These are phyloP conservation scores for Amanita exitialis DNA, from an alignment of 768 basidiomycete genomes.

Conservation along the genomic window DNA sequence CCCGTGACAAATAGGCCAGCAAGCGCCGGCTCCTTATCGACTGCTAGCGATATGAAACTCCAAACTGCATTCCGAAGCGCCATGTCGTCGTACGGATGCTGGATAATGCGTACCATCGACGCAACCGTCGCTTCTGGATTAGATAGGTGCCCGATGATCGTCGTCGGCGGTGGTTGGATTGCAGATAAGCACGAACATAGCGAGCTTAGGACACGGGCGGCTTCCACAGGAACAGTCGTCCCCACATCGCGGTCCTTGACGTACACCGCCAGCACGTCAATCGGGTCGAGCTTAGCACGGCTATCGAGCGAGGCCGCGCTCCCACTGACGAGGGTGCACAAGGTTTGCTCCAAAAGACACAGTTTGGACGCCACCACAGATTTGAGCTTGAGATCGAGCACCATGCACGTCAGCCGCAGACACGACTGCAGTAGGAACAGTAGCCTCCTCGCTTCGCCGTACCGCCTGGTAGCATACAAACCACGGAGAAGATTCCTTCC, in stretches of 20 bases:
- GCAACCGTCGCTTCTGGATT: conserved; percentile 66
- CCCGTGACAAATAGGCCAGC: conserved; percentile 73
- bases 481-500: conserved; percentile 48
- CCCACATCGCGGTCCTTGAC: conserved; percentile 60
- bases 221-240: conserved; percentile 48
- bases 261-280: conserved; percentile 65
- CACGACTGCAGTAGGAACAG: conserved; percentile 62
- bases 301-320: conserved; percentile 34
- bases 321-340: conserved; percentile 54
- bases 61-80: conserved; percentile 67
- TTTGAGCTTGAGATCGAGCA: conserved; percentile 57
- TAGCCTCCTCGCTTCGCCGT: conserved; percentile 59
- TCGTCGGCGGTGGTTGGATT: conserved; percentile 52
- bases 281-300: conserved; percentile 50
- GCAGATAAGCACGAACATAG: conserved; percentile 57
- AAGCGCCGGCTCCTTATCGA: conserved; percentile 82
- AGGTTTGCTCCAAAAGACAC: conserved; percentile 66
- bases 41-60: conserved; percentile 72
- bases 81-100: conserved; percentile 74
- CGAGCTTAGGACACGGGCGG: conserved; percentile 56
- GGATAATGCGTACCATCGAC: conserved; percentile 59
- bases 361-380: conserved; percentile 31
- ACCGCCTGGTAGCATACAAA: conserved; percentile 53
- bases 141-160: conserved; percentile 69
- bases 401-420: conserved; percentile 47